Evolutionary conservation across 139 green algal genomes (phyloP), one percentile per base, ranked within the genome.

Genomic region (Bryopsis sp.): DNA sequence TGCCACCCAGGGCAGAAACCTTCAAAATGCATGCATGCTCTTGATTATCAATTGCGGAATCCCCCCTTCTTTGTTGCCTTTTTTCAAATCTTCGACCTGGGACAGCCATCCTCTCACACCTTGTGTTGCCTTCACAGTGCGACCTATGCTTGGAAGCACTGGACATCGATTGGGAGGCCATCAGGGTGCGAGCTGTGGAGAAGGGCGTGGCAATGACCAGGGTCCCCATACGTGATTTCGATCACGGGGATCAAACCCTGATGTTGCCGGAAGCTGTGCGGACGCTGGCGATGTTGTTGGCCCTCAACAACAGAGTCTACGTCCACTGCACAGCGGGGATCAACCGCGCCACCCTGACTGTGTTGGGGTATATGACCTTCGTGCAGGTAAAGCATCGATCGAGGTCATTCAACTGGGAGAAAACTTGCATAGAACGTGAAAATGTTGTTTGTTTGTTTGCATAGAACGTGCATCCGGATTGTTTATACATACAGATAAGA

Each of bases 271-370:
- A 89, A 66, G 80, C 79, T 11, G 84, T 89, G 31, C 70, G 82
- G 2, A 75, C 76, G 64, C 60, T 92, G 46, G 62, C 78, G 58
- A 43, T 85, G 57, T 65, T 85, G 31, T 50, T 75, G 2, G 36
- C 71, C 46, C 71, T 75, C 34, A 85, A 81, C 32, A 78, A 78
- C 39, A 67, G 63, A 22, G 79, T 85, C 58, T 92, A 92, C 76
- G 83, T 90, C 31, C 86, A 92, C 76, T 92, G 86, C 76, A 92
- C 86, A 6, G 86, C 86, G 24, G 86, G 86, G 19, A 92, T 92
- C 81, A 92, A 92, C 67, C 76, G 86, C 8, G 86, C 86, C 24
- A 81, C 79, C 2, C 79, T 92, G 22, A 85, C 81, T 1, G 79
- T 84, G 3, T 61, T 92, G 2, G 84, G 82, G 11, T 90, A 90